A percentile compares a stretch with the other conserved stretches of the same genome.
Evolutionary conservation across 495 filamentous ascomycete genomes (phyloP).

Genomic region (Xylaria flabelliformis): DNA sequence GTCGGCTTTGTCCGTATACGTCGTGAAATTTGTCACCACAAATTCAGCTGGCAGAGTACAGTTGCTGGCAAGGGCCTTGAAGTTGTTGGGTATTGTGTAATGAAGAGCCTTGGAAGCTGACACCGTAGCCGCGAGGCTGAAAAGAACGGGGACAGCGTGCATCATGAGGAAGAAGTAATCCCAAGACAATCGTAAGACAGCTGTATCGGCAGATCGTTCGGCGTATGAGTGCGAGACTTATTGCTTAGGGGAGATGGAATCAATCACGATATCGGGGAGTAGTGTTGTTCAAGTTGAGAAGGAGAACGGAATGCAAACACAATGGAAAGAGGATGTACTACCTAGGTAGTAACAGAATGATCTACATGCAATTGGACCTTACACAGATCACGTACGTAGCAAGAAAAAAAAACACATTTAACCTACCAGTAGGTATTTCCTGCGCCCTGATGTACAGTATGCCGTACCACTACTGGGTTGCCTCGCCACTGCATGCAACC

Average conservation of each 20-base stretch:
- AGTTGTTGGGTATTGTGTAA: constrained; percentile 22
- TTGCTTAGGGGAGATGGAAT: background rate
- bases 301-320: background rate
- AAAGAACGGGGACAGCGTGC: background rate
- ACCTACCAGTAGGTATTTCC: background rate
- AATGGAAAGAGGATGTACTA: background rate
- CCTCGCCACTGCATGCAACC: background rate
- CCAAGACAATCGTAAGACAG: background rate
- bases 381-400: background rate
- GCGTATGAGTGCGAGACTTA: background rate
- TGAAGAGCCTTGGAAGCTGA: constrained; percentile 17
- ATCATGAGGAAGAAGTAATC: background rate
- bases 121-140: constrained; percentile 21
- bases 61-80: constrained; percentile 21
- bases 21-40: constrained; percentile 34
- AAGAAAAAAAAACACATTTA: background rate
- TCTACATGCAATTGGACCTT: background rate
- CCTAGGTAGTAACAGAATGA: background rate
- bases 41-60: constrained; percentile 37
- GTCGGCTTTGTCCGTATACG: constrained; percentile 29
- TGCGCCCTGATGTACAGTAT: background rate
- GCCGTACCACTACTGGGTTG: constrained; percentile 1
- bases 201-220: background rate
- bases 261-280: background rate
- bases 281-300: background rate